Percentiles rank a stretch among this genome's conserved stretches.
phyloP scores from a whole-genome alignment of 139 green algal species.

The Coelastrella sp. region DNA sequence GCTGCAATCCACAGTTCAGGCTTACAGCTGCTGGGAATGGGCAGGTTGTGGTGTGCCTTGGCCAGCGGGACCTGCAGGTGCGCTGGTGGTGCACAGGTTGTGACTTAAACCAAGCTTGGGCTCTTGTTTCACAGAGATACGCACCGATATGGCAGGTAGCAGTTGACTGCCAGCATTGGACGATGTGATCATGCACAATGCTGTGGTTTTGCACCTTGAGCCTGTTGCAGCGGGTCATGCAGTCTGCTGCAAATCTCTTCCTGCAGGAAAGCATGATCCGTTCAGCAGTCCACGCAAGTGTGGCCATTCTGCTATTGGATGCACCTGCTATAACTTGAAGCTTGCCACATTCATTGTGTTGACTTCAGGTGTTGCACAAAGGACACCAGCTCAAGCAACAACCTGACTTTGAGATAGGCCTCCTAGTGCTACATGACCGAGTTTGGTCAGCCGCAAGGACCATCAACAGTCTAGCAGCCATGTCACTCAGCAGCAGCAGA shows the following conservation, averaged over 20 bases:
- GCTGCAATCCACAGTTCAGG: slow-evolving; percentile 38
- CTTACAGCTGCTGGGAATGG: slow-evolving; percentile 1
- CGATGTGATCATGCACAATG: too few relatives aligned
- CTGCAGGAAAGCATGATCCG: too few relatives aligned
- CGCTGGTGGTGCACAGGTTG: too few relatives aligned
- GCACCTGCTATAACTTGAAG: neutral
- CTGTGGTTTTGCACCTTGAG: too few relatives aligned
- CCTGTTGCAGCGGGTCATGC: too few relatives aligned
- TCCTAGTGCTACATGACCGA: neutral
- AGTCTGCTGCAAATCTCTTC: too few relatives aligned
- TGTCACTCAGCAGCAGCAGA: neutral
- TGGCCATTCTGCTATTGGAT: too few relatives aligned
- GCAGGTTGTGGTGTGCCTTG: slow-evolving; percentile 7
- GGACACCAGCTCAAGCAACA: neutral
- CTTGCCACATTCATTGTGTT: neutral
- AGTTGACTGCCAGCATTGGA: too few relatives aligned
- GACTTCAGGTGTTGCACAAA: neutral
- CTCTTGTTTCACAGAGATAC: too few relatives aligned
- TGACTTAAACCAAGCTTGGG: too few relatives aligned
- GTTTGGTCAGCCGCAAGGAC: neutral
- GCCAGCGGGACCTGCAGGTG: slow-evolving; percentile 5
- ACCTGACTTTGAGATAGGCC: slow-evolving; percentile 29
- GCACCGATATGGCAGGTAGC: too few relatives aligned
- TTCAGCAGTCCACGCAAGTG: too few relatives aligned
- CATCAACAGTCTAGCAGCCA: neutral